Evolutionary conservation across 2,329 filamentous ascomycete genomes (phyloP).

Genomic region (Cladophialophora carrionii): DNA sequence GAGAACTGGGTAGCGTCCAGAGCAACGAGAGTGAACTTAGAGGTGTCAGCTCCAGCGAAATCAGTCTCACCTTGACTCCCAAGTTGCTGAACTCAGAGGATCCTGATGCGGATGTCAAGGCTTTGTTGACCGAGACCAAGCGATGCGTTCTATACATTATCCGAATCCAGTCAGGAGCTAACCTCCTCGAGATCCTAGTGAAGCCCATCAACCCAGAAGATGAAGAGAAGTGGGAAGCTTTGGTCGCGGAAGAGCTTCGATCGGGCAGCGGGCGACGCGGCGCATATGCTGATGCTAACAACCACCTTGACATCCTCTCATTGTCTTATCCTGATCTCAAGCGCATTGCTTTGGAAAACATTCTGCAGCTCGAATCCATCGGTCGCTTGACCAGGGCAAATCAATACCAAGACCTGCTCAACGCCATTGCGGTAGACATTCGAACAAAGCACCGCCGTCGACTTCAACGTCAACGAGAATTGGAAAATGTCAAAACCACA

Average conservation of each 20-base stretch:
- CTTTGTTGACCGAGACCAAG: conserved; percentile 97
- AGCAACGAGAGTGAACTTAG: conserved; percentile 93
- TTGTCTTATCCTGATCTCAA: conserved; percentile 93
- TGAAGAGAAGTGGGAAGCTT: conserved; percentile 79
- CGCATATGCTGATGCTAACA: conserved; percentile 85
- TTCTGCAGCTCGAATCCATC: conserved; percentile 82
- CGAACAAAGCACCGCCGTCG: conserved; percentile 92
- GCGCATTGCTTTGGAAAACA: conserved; percentile 88
- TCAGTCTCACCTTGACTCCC: conserved; percentile 85
- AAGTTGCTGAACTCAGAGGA: conserved; percentile 90
- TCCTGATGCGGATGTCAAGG: conserved; percentile 87
- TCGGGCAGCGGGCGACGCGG: conserved; percentile 70
- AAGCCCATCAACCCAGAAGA: conserved; percentile 86
- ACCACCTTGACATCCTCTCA: conserved; percentile 81
- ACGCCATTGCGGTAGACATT: conserved; percentile 94
- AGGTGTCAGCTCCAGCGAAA: conserved; percentile 82
- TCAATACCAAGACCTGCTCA: conserved; percentile 95
- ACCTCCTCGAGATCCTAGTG: conserved; percentile 92
- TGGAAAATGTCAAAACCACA: conserved; percentile 65
- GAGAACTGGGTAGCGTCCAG: conserved; percentile 93
- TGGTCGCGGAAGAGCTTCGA: conserved; percentile 80
- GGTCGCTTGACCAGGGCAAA: conserved; percentile 86
- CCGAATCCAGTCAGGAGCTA: conserved; percentile 86
- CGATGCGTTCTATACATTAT: conserved; percentile 97
- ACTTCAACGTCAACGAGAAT: conserved; percentile 85